phyloP scores from a whole-genome alignment of 805 yeast species.

The Lachancea dasiensis region DNA sequence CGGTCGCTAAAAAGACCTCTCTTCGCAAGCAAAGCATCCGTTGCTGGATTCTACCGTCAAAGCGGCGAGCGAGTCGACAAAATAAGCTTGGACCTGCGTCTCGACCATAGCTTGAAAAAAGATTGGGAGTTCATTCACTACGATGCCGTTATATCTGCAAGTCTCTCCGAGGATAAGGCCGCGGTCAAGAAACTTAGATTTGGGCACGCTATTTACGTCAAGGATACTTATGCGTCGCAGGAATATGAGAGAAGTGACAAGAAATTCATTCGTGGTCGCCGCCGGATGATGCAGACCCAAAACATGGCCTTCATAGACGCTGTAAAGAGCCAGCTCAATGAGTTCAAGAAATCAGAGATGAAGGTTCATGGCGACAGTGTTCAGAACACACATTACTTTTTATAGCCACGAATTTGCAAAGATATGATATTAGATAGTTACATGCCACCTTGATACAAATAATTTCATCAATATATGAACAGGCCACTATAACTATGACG shows the following conservation, averaged over 20 bases:
- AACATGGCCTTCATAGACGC: conserved; percentile 18
- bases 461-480: too few species aligned
- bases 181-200: conserved; percentile 15
- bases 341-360: conserved; percentile 61
- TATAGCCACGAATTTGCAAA: conserved; percentile 3
- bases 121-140: conserved; percentile 24
- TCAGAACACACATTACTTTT: conserved; percentile 59
- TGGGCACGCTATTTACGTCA: conserved; percentile 22
- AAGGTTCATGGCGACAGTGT: conserved; percentile 56
- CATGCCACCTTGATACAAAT: too few species aligned
- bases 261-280: conserved; percentile 17
- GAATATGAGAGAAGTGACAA: conserved; percentile 29
- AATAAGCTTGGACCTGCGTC: conserved; percentile 8
- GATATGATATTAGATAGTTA: too few species aligned
- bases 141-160: conserved; percentile 8
- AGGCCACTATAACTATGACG: too few species aligned
- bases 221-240: conserved; percentile 24
- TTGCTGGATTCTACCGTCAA: conserved; percentile 19
- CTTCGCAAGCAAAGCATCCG: conserved; percentile 16
- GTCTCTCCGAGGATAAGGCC: background rate
- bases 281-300: conserved; percentile 18
- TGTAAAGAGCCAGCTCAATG: conserved; percentile 60
- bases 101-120: conserved; percentile 16
- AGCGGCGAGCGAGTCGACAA: conserved; percentile 2
- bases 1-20: conserved; percentile 26